phyloP scores from a whole-genome alignment of 2,329 filamentous ascomycete genomes.

The Epichloe bromicola region DNA sequence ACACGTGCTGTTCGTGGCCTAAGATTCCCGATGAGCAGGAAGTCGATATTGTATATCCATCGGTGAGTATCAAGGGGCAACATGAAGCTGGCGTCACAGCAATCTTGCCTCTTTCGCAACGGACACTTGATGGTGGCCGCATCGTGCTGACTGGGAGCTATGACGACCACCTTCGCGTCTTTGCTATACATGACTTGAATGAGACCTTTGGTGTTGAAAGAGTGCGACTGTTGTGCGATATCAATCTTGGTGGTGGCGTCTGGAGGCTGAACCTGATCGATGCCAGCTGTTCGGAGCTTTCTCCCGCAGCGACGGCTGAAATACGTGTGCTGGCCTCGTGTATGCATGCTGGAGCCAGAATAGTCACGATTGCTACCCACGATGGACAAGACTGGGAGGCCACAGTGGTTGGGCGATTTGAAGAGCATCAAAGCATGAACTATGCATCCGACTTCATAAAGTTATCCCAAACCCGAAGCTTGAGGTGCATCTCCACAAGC shows the following conservation, averaged over 20 bases:
- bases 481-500: conserved; percentile 54
- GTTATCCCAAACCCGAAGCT: conserved; percentile 11
- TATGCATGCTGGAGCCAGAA: conserved; percentile 75
- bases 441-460: conserved; percentile 68
- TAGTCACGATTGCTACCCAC: conserved; percentile 37
- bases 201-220: conserved; percentile 27
- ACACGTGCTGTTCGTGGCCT: conserved; percentile 22
- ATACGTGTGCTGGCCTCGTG: conserved; percentile 65
- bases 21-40: conserved; percentile 7
- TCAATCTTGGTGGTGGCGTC: conserved; percentile 65
- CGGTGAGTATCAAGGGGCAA: conserved; percentile 25
- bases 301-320: conserved; percentile 15
- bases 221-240: conserved; percentile 44
- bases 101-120: conserved; percentile 55
- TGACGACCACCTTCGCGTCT: conserved; percentile 68
- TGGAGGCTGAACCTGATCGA: conserved; percentile 65
- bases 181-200: conserved; percentile 33
- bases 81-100: conserved; percentile 81
- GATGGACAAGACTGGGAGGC: conserved; percentile 42
- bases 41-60: conserved; percentile 6
- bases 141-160: conserved; percentile 80
- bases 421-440: conserved; percentile 88
- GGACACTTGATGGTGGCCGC: conserved; percentile 28
- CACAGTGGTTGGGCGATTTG: conserved; percentile 55
- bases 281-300: conserved; percentile 7